Conservation (phyloP, 768 basidiomycete species). For the Naganishia randhawae region DNA sequence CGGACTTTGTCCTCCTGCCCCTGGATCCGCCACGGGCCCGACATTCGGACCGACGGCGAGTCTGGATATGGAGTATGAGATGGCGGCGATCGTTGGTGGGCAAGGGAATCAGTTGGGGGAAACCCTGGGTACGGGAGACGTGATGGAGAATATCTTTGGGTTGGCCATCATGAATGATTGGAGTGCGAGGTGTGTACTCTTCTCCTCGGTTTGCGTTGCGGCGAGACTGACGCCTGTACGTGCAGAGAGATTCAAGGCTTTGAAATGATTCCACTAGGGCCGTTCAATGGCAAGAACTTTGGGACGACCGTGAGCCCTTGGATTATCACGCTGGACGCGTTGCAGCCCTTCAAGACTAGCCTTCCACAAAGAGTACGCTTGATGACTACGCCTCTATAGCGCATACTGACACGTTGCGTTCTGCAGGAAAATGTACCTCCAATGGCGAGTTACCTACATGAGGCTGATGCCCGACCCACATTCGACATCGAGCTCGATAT, state of each 20-base stretch:
- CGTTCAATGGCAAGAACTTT: slow-evolving; percentile 40
- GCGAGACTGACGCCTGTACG: not conserved
- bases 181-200: slow-evolving; percentile 24
- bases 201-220: not conserved
- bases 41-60: slow-evolving; percentile 23
- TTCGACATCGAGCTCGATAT: slow-evolving; percentile 23
- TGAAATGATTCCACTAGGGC: slow-evolving; percentile 36
- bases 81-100: slow-evolving; percentile 31
- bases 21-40: slow-evolving; percentile 17
- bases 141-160: slow-evolving; percentile 30
- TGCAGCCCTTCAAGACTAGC: slow-evolving; percentile 30
- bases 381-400: not conserved
- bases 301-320: slow-evolving; percentile 34
- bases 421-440: not conserved
- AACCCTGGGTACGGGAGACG: slow-evolving; percentile 19
- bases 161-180: slow-evolving; percentile 34
- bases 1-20: slow-evolving; percentile 14
- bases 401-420: not conserved
- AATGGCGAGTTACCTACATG: slow-evolving; percentile 12
- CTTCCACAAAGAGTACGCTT: slow-evolving; percentile 21
- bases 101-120: slow-evolving; percentile 28
- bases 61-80: slow-evolving; percentile 31
- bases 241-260: slow-evolving; percentile 31
- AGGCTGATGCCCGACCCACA: slow-evolving; percentile 5
- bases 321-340: slow-evolving; percentile 33